Percentiles rank a stretch among this genome's conserved stretches.
These are phyloP conservation scores for Spergularia bocconei DNA, from an alignment of 148 eudicot genomes.

Conservation along the genomic window DNA sequence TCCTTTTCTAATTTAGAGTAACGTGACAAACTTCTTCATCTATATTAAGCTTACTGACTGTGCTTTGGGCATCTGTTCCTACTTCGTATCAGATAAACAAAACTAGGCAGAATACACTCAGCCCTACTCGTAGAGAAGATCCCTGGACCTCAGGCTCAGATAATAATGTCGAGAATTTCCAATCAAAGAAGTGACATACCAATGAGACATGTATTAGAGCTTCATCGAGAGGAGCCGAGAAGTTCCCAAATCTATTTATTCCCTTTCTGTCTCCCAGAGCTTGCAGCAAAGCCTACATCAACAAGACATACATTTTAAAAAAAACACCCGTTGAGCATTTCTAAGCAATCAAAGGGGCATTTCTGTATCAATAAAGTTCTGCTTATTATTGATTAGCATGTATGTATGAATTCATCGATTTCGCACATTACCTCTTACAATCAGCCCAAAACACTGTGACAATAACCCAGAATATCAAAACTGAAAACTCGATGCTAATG, in stretches of 20 bases:
- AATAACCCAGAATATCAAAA: not conserved
- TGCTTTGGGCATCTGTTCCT: not conserved
- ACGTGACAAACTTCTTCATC: not conserved
- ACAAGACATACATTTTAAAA: too few species aligned
- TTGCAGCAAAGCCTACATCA: slow-evolving; percentile 79
- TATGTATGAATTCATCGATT: not conserved
- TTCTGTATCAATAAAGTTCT: not conserved
- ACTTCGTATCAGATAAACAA: not conserved
- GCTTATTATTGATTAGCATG: not conserved
- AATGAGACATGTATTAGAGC: slow-evolving; percentile 82
- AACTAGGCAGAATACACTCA: not conserved
- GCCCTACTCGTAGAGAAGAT: not conserved
- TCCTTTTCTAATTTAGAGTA: not conserved
- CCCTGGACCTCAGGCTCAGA: not conserved
- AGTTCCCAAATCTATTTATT: slow-evolving; percentile 89
- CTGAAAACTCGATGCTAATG: not conserved
- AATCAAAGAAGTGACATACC: slow-evolving; percentile 46
- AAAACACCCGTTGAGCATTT: not conserved
- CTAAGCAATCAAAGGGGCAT: not conserved
- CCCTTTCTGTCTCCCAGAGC: slow-evolving; percentile 94
- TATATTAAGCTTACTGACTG: not conserved
- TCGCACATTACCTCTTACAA: not conserved
- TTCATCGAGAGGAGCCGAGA: slow-evolving; percentile 94
- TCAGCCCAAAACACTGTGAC: not conserved
- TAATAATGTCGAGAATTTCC: not conserved